phyloP scores from a whole-genome alignment of 768 basidiomycete species.

The Leccinellum luteum region DNA sequence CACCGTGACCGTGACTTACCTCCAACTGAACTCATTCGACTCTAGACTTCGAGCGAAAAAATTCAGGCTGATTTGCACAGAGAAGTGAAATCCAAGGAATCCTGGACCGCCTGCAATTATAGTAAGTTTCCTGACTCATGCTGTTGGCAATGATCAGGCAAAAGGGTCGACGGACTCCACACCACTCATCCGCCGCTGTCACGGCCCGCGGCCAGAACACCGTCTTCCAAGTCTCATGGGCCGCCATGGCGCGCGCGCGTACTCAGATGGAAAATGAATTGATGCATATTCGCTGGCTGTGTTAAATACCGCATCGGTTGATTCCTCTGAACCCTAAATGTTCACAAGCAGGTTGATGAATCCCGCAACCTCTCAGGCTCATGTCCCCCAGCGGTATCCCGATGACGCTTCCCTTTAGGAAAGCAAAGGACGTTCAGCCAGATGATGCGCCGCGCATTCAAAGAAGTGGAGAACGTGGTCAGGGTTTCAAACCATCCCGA shows the following conservation, averaged over 20 bases:
- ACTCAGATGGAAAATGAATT: not conserved
- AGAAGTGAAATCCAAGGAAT: not conserved
- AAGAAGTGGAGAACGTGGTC: not conserved
- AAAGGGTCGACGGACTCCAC: not conserved
- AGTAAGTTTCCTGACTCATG: not conserved
- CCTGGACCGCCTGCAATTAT: not conserved
- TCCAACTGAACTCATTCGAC: not conserved
- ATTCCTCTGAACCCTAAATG: no score
- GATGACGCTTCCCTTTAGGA: constrained; percentile 14
- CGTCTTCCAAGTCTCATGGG: not conserved
- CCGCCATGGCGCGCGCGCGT: no score
- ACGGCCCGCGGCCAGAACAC: not conserved
- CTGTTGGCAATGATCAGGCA: no score
- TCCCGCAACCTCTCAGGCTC: not conserved
- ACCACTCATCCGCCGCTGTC: not conserved
- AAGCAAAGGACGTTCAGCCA: not conserved
- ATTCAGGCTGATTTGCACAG: not conserved
- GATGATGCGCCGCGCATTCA: not conserved
- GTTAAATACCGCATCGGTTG: not conserved
- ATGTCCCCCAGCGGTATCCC: not conserved
- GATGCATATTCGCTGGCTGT: not conserved
- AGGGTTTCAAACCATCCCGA: not conserved
- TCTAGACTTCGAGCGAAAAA: not conserved
- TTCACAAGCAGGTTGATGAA: not conserved
- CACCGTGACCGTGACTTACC: not conserved